Evolutionary conservation across 371 early-diverging fungal species (phyloP).

Genomic region (Ecytonucleospora hepatopenaei): DNA sequence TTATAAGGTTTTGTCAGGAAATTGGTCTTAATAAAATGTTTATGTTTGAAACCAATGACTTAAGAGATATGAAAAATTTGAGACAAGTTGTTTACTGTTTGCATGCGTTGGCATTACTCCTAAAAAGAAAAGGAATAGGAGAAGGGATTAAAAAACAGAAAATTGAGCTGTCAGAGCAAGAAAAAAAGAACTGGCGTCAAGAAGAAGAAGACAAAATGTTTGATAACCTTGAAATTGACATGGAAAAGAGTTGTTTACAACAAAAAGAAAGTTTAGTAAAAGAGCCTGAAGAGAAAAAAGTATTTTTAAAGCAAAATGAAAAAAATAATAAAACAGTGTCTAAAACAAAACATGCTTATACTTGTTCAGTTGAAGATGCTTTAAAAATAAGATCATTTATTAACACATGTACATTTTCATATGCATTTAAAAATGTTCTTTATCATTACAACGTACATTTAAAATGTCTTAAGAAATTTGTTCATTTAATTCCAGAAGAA

Average conservation of each 20-base stretch:
- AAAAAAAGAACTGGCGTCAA: slow-evolving; percentile 39
- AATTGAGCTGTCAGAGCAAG: slow-evolving; percentile 40
- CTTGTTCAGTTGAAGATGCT: too few relatives aligned
- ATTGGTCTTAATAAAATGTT: slow-evolving; percentile 75
- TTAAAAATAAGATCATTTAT: slow-evolving; percentile 19
- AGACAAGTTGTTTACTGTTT: slow-evolving; percentile 97
- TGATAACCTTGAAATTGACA: slow-evolving; percentile 5
- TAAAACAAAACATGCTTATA: not conserved
- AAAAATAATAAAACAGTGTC: not conserved
- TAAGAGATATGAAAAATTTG: slow-evolving; percentile 95
- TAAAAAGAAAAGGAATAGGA: slow-evolving; percentile 35
- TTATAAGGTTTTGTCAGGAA: slow-evolving; percentile 67
- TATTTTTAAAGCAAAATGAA: not conserved
- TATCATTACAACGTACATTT: slow-evolving; percentile 19
- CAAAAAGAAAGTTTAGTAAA: not conserved
- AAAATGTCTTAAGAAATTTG: slow-evolving; percentile 22
- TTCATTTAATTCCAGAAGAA: slow-evolving; percentile 18
- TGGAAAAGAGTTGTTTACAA: not conserved
- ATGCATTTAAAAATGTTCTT: slow-evolving; percentile 37
- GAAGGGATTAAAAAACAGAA: slow-evolving; percentile 41
- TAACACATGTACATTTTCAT: slow-evolving; percentile 20
- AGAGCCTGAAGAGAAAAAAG: not conserved
- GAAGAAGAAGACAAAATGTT: slow-evolving; percentile 45
- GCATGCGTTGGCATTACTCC: slow-evolving; percentile 75
- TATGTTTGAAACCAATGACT: slow-evolving; percentile 88